phyloP scores from a whole-genome alignment of 176 grass and related monocot species.

The Triticum monococcum region DNA sequence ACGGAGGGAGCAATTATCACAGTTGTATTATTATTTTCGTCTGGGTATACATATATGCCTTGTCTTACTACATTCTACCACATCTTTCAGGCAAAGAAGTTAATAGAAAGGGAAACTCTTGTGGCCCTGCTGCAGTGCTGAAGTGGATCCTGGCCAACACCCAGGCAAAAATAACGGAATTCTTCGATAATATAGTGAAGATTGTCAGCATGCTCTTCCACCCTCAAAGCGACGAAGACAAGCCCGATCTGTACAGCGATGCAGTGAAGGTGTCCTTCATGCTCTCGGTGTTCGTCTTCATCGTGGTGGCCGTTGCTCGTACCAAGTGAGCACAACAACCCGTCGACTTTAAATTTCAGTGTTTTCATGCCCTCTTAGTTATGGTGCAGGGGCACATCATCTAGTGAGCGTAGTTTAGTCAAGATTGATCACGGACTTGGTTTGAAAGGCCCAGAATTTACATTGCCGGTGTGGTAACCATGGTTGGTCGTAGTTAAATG shows the following conservation, averaged over 20 bases:
- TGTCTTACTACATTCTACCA: constrained; percentile 23
- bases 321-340: constrained; percentile 66
- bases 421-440: constrained; percentile 21
- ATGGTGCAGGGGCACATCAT: constrained; percentile 21
- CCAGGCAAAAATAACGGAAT: constrained; percentile 59
- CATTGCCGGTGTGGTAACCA: constrained; percentile 26
- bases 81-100: constrained; percentile 48
- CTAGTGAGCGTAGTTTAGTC: constrained; percentile 37
- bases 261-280: constrained; percentile 63
- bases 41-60: not conserved
- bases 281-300: constrained; percentile 76
- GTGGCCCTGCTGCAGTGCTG: constrained; percentile 42
- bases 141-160: constrained; percentile 62
- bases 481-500: not conserved
- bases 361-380: constrained; percentile 33
- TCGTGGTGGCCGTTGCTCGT: constrained; percentile 75
- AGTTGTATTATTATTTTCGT: not conserved
- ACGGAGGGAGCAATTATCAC: no score
- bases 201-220: constrained; percentile 57
- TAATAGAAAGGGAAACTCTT: constrained; percentile 27
- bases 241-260: constrained; percentile 41
- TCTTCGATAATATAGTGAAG: constrained; percentile 54
- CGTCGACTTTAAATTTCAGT: constrained; percentile 63
- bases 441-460: constrained; percentile 27
- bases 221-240: constrained; percentile 31